Evolutionary conservation across 495 filamentous ascomycete species (phyloP), one percentile per base, ranked within the genome.

Genomic region (Chlorociboria aeruginascens): DNA sequence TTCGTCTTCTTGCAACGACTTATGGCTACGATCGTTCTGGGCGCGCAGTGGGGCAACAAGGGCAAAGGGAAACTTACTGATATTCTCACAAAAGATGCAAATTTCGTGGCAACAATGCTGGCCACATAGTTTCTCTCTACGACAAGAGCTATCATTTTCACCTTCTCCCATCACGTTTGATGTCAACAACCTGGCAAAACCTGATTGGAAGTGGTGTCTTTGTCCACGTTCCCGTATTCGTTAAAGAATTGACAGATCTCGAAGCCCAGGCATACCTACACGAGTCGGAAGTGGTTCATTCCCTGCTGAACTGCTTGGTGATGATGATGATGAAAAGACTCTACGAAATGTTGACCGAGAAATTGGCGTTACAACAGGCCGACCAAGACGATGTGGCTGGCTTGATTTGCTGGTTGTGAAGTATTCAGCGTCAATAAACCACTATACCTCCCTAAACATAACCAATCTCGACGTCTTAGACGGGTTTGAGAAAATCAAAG

Each of bases 381-480:
- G 89, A 45, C 77, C 68, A 54, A 81, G 89, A 16, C 77, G 89
- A 39, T 95, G 89, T 60, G 89, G 89, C 28, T 94, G 85, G 87
- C 74, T 95, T 33, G 88, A 96, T 60, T 73, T 95, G 7, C 66
- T 72, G 31, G 65, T 69, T 1, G 69, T 88, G 53, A 85, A 86
- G 69, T 73, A 86, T 67, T 86, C 87, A 67, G 83, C 79, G 8
- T 67, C 70, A 1, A 32, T 58, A 3, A 56, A 56, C 31, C 42
- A 43, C 14, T 52, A 48, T 47, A 25, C 44, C 6, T 40, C 36
- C 10, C 65, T 93, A 40, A 94, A 95, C 71, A 66, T 95, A 33
- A 95, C 88, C 50, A 95, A 89, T 62, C 81, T 93, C 47, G 86
- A 93, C 61, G 72, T 95, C 14, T 76, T 96, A 9, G 89, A 95